Percentiles rank a stretch among this genome's conserved stretches.
Evolutionary conservation across 805 yeast genomes (phyloP).

Genomic region (Monosporozyma aerobia): DNA sequence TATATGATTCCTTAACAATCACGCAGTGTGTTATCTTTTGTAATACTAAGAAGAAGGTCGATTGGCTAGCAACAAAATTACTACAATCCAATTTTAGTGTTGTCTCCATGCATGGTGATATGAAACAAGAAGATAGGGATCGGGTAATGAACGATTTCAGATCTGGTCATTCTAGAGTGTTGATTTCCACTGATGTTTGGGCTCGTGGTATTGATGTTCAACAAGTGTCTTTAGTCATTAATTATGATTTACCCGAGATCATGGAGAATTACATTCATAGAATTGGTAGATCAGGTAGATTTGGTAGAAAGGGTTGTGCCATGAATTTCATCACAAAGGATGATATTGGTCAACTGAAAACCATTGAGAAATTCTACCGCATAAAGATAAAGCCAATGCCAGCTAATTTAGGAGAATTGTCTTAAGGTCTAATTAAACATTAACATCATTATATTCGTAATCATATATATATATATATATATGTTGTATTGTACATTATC

Average conservation of each 20-base stretch:
- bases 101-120: conserved; percentile 91
- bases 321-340: conserved; percentile 83
- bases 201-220: conserved; percentile 98
- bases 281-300: conserved; percentile 97
- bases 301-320: conserved; percentile 98
- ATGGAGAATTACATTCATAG: conserved; percentile 94
- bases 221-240: conserved; percentile 90
- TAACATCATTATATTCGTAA: background rate
- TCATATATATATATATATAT: background rate
- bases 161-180: conserved; percentile 84
- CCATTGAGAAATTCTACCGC: conserved; percentile 81
- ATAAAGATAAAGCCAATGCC: conserved; percentile 94
- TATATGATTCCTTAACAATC: conserved; percentile 89
- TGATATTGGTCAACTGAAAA: conserved; percentile 67
- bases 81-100: conserved; percentile 79
- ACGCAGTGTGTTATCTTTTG: conserved; percentile 98
- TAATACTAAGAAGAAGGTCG: conserved; percentile 91
- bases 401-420: conserved; percentile 48
- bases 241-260: conserved; percentile 85
- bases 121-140: conserved; percentile 91
- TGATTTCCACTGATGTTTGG: conserved; percentile 90
- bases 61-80: conserved; percentile 71
- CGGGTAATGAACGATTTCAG: conserved; percentile 93
- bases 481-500: background rate
- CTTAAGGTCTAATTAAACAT: conserved; percentile 1